phyloP scores from a whole-genome alignment of 345 rosid species.

The Trapa bicornis region DNA sequence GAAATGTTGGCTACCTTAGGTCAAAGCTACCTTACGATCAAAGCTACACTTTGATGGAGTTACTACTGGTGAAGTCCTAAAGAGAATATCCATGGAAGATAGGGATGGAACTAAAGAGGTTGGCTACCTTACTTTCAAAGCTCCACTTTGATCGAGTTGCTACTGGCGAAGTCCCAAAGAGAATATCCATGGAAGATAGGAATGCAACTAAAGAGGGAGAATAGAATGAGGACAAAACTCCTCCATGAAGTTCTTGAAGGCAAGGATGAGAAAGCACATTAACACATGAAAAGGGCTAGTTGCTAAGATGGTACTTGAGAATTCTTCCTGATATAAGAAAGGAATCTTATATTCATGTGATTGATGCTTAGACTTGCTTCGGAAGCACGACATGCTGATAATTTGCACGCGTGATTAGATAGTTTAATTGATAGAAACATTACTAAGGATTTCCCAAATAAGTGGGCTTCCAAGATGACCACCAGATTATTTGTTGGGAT shows the following conservation, averaged over 20 bases:
- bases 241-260: slow-evolving; percentile 87
- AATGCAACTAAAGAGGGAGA: slow-evolving; percentile 36
- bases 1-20: too few relatives aligned
- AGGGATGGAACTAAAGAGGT: too few relatives aligned
- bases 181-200: slow-evolving; percentile 65
- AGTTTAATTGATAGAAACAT: slow-evolving; percentile 85
- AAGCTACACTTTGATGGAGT: too few relatives aligned
- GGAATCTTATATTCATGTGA: slow-evolving; percentile 77
- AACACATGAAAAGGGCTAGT: slow-evolving; percentile 91
- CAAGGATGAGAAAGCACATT: slow-evolving; percentile 90
- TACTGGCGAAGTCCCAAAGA: slow-evolving; percentile 85
- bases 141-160: slow-evolving; percentile 82
- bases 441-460: slow-evolving; percentile 71
- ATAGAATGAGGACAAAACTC: slow-evolving; percentile 66
- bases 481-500: slow-evolving; percentile 86
- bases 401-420: slow-evolving; percentile 86
- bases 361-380: slow-evolving; percentile 64
- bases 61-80: too few relatives aligned
- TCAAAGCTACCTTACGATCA: too few relatives aligned
- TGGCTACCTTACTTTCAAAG: slow-evolving; percentile 72
- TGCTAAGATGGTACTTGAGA: slow-evolving; percentile 89
- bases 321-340: slow-evolving; percentile 73
- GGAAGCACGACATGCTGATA: slow-evolving; percentile 78
- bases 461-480: slow-evolving; percentile 89
- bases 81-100: too few relatives aligned